These are phyloP conservation scores for Camelina sativa DNA, from an alignment of 345 rosid genomes.

Conservation along the genomic window DNA sequence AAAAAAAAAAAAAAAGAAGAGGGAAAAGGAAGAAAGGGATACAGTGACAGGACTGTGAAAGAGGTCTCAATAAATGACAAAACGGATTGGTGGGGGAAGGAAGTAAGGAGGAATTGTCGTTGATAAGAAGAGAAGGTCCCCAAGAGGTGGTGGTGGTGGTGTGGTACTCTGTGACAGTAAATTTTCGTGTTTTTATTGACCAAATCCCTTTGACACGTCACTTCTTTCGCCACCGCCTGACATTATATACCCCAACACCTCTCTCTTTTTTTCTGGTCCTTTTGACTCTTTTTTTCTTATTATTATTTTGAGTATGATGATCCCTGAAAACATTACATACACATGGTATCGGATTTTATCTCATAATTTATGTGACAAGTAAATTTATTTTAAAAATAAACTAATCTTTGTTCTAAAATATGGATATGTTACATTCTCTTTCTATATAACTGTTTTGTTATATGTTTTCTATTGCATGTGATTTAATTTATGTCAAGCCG, in stretches of 20 bases:
- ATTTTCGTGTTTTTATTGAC: conserved; percentile 32
- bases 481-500: no score
- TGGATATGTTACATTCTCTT: no score
- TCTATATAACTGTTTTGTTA: no score
- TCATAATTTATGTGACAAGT: neutral
- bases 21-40: conserved; percentile 12
- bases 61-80: conserved; percentile 27
- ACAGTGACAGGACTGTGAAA: conserved; percentile 43
- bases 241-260: conserved; percentile 11
- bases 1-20: neutral
- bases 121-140: conserved; percentile 38
- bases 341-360: neutral
- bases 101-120: conserved; percentile 27
- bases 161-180: conserved; percentile 30
- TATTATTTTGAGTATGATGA: no score
- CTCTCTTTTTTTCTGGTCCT: conserved; percentile 17
- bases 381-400: no score
- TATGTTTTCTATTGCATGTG: no score
- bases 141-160: neutral
- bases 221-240: conserved; percentile 41
- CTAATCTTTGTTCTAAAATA: no score
- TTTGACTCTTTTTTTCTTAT: conserved; percentile 2
- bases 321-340: no score
- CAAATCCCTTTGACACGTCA: conserved; percentile 40
- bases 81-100: neutral